Conservation (phyloP, 2,329 filamentous ascomycete genomes). For the Blastomyces silverae region DNA sequence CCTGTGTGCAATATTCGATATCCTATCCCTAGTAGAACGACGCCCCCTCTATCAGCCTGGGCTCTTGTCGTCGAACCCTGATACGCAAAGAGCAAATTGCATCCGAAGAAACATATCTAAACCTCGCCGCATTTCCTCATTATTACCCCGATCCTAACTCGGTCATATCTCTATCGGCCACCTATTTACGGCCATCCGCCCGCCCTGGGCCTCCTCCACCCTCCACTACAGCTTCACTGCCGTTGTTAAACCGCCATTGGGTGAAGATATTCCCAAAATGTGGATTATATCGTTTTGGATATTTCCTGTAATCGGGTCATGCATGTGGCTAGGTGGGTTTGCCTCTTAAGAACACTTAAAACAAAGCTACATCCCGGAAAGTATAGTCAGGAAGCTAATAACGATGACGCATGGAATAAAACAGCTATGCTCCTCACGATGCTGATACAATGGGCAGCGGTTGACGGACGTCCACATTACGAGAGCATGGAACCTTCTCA, state of each 20-base stretch:
- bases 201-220: background rate
- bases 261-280: constrained; percentile 26
- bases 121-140: background rate
- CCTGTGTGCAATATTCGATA: background rate
- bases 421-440: constrained; percentile 54
- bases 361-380: background rate
- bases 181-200: background rate
- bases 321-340: constrained; percentile 46
- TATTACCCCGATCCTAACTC: background rate
- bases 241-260: background rate
- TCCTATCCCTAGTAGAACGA: too few species aligned
- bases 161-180: background rate
- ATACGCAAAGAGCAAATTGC: too few species aligned
- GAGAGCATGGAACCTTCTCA: constrained; percentile 48
- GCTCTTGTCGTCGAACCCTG: too few species aligned
- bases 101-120: background rate
- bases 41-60: too few species aligned
- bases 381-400: constrained; percentile 8
- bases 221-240: background rate
- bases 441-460: constrained; percentile 50
- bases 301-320: constrained; percentile 54
- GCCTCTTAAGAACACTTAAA: background rate
- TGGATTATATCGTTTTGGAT: constrained; percentile 47
- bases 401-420: background rate
- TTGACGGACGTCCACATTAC: constrained; percentile 48